Percentiles rank a stretch among this genome's conserved stretches.
Conservation (phyloP, 2,329 filamentous ascomycete species). For the Pestalotiopsis sp. region DNA sequence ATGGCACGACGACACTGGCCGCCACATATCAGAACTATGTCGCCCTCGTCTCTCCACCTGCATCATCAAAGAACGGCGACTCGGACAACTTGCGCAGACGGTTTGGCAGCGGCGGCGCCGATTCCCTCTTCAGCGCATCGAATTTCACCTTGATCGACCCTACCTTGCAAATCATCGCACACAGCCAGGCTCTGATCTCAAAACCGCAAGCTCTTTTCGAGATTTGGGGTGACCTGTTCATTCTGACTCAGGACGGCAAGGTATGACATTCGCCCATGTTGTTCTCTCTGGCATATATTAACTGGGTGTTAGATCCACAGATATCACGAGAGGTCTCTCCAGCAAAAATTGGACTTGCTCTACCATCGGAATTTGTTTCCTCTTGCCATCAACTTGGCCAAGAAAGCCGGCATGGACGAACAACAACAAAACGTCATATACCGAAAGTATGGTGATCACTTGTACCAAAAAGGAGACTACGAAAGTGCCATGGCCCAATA, state of each 20-base stretch:
- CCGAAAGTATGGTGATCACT: slow-evolving; percentile 87
- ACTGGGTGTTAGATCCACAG: slow-evolving; percentile 65
- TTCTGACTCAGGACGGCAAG: slow-evolving; percentile 92
- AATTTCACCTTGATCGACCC: slow-evolving; percentile 92
- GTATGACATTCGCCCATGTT: slow-evolving; percentile 44
- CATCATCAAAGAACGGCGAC: slow-evolving; percentile 50
- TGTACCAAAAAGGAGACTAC: slow-evolving; percentile 94
- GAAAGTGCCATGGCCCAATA: slow-evolving; percentile 99
- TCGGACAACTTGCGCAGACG: slow-evolving; percentile 68
- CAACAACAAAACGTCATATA: slow-evolving; percentile 90
- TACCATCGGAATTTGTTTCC: slow-evolving; percentile 94
- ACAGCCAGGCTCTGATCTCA: slow-evolving; percentile 82
- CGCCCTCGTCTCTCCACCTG: slow-evolving; percentile 79
- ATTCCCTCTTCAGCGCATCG: slow-evolving; percentile 82
- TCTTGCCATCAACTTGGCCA: slow-evolving; percentile 87
- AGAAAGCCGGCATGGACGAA: slow-evolving; percentile 80
- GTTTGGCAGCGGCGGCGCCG: slow-evolving; percentile 73
- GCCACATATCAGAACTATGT: slow-evolving; percentile 84
- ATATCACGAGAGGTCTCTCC: slow-evolving; percentile 88
- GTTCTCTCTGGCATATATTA: slow-evolving; percentile 17
- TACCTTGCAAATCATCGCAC: slow-evolving; percentile 85
- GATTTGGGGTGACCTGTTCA: slow-evolving; percentile 89
- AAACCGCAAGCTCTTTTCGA: slow-evolving; percentile 79
- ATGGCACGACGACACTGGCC: slow-evolving; percentile 84
- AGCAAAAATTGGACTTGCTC: slow-evolving; percentile 89